phyloP scores from a whole-genome alignment of 2,329 filamentous ascomycete species.

The Biscogniauxia mediterranea region DNA sequence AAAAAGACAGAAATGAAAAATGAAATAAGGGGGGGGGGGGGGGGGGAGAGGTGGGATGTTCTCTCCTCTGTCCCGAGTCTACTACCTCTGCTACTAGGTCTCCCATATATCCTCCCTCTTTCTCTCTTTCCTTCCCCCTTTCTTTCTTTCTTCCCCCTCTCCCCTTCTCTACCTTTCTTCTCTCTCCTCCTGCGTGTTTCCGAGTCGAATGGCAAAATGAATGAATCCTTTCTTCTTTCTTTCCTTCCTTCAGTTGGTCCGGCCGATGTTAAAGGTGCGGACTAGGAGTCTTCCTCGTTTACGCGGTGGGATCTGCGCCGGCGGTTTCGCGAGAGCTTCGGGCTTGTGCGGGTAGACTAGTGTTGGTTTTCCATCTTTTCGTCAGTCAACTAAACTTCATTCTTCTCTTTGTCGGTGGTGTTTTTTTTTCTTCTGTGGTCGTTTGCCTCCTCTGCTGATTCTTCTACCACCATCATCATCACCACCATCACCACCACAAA shows the following conservation, averaged over 20 bases:
- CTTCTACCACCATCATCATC: too few species aligned
- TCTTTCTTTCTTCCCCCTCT: too few species aligned
- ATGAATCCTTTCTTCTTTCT: too few species aligned
- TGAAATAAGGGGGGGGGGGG: background rate
- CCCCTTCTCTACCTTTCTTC: too few species aligned
- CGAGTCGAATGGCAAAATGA: too few species aligned
- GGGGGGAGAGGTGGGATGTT: background rate
- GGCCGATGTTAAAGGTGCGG: background rate
- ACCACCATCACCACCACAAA: too few species aligned
- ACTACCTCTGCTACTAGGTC: too few species aligned
- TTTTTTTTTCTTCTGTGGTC: background rate
- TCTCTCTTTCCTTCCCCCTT: too few species aligned
- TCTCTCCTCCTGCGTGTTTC: too few species aligned
- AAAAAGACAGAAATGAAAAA: background rate
- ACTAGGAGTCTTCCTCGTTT: background rate
- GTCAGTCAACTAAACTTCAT: slow-evolving; percentile 1
- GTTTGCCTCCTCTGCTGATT: too few species aligned
- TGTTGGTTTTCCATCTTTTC: slow-evolving; percentile 3
- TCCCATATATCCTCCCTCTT: too few species aligned
- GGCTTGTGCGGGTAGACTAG: background rate
- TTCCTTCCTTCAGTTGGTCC: background rate
- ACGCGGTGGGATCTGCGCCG: background rate
- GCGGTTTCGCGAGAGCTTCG: background rate
- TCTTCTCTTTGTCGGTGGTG: background rate
- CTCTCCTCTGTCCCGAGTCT: too few species aligned